Percentiles rank a stretch among this genome's conserved stretches.
phyloP scores from a whole-genome alignment of 2,329 filamentous ascomycete genomes.

The Xylariaceae sp. region DNA sequence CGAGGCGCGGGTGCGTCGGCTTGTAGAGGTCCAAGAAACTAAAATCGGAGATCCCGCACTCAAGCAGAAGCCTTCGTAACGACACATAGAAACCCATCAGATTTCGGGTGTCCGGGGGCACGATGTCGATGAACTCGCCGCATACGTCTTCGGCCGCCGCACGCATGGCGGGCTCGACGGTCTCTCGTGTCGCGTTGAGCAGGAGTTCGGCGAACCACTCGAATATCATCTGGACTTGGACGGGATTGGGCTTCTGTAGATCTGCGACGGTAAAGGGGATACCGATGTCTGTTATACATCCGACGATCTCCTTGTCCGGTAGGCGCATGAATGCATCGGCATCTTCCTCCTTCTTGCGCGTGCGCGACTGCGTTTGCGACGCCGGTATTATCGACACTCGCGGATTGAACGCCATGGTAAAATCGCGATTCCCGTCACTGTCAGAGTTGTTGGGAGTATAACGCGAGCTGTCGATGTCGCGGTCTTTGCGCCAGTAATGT shows the following conservation, averaged over 20 bases:
- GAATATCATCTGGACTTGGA: slow-evolving; percentile 95
- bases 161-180: slow-evolving; percentile 91
- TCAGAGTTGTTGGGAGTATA: too few relatives aligned
- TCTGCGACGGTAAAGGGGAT: slow-evolving; percentile 84
- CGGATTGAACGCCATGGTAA: slow-evolving; percentile 55
- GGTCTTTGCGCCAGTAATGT: neutral
- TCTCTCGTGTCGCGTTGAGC: slow-evolving; percentile 89
- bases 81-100: slow-evolving; percentile 94
- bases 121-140: slow-evolving; percentile 78
- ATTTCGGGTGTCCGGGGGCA: slow-evolving; percentile 85
- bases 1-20: slow-evolving; percentile 83
- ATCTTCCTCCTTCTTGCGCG: slow-evolving; percentile 58
- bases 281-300: slow-evolving; percentile 95
- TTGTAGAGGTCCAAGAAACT: slow-evolving; percentile 89
- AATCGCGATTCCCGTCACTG: neutral
- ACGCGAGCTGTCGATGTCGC: neutral
- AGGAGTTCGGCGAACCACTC: slow-evolving; percentile 96
- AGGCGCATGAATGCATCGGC: slow-evolving; percentile 60
- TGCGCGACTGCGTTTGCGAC: slow-evolving; percentile 49
- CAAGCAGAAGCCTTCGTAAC: slow-evolving; percentile 72
- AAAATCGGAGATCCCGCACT: slow-evolving; percentile 92
- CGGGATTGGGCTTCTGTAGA: slow-evolving; percentile 87
- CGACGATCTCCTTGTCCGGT: slow-evolving; percentile 78
- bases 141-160: slow-evolving; percentile 86
- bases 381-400: slow-evolving; percentile 60